Percentiles rank a stretch among this genome's conserved stretches.
Conservation (phyloP, 2,329 filamentous ascomycete genomes). For the Didymella segeticola region DNA sequence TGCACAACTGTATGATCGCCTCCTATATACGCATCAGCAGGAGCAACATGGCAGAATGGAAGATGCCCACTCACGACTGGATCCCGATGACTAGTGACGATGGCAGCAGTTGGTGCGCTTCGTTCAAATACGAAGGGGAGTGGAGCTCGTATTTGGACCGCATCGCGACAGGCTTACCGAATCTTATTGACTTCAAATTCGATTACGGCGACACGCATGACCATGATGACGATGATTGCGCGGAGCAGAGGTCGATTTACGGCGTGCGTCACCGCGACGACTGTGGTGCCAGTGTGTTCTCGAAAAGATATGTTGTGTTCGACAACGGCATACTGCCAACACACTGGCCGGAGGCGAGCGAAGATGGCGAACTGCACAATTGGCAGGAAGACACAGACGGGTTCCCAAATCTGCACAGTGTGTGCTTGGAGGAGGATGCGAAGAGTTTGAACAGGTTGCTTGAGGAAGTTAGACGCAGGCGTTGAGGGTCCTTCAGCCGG, state of each 20-base stretch:
- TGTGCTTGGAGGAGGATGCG: slow-evolving; percentile 12
- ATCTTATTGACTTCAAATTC: neutral
- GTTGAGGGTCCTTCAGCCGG: no score
- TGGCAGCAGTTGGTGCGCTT: neutral
- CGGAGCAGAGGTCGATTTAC: no score
- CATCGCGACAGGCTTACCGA: neutral
- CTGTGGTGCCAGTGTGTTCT: neutral
- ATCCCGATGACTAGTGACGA: neutral
- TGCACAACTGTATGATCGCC: slow-evolving; percentile 19
- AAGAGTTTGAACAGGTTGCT: slow-evolving; percentile 9
- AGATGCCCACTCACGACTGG: neutral
- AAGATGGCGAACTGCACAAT: neutral
- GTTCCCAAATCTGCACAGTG: neutral
- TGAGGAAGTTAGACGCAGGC: neutral
- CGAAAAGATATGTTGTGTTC: slow-evolving; percentile 12
- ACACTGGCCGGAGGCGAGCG: slow-evolving; percentile 11
- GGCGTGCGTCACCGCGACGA: neutral
- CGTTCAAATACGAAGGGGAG: neutral
- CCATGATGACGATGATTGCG: no score
- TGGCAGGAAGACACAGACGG: neutral
- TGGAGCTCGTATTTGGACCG: neutral
- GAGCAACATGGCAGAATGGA: slow-evolving; percentile 1
- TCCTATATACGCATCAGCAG: slow-evolving; percentile 5
- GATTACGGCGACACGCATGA: neutral
- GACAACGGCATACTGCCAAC: slow-evolving; percentile 16